These are phyloP conservation scores for Malassezia slooffiae DNA, from an alignment of 1,284 basidiomycete species.

Conservation along the genomic window DNA sequence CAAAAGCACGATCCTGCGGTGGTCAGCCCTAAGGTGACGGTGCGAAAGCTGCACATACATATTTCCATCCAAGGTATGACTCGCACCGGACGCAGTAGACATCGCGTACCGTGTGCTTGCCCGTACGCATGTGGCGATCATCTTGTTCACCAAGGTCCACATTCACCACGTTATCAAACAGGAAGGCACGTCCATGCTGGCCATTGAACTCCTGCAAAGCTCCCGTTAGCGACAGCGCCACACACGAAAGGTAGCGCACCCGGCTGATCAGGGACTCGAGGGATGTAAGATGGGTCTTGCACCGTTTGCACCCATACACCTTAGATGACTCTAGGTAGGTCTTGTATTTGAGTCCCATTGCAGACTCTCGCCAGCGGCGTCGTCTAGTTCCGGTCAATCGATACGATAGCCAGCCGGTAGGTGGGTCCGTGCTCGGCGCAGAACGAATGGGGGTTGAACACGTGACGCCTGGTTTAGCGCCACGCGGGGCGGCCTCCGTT, in stretches of 20 bases:
- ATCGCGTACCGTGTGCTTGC: constrained; percentile 87
- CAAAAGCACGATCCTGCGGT: constrained; percentile 74
- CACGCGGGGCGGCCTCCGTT: too few relatives aligned
- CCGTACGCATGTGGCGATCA: constrained; percentile 91
- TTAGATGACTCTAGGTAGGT: constrained; percentile 69
- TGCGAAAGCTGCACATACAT: constrained; percentile 56
- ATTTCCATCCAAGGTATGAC: constrained; percentile 87
- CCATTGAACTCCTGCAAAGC: constrained; percentile 52
- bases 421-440: too few relatives aligned
- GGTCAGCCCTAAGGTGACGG: too few relatives aligned
- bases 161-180: constrained; percentile 85
- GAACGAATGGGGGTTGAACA: too few relatives aligned
- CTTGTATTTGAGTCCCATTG: constrained; percentile 78
- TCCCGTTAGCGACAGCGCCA: too few relatives aligned
- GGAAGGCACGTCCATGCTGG: constrained; percentile 85
- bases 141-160: constrained; percentile 72
- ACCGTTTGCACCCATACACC: constrained; percentile 79
- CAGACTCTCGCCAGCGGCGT: not conserved
- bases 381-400: too few relatives aligned
- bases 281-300: constrained; percentile 85
- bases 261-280: constrained; percentile 82
- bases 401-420: too few relatives aligned
- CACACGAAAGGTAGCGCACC: too few relatives aligned
- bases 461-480: too few relatives aligned
- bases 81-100: constrained; percentile 83